Evolutionary conservation across 106 monocot species (phyloP).

Genomic region (Amphibolis antarctica): DNA sequence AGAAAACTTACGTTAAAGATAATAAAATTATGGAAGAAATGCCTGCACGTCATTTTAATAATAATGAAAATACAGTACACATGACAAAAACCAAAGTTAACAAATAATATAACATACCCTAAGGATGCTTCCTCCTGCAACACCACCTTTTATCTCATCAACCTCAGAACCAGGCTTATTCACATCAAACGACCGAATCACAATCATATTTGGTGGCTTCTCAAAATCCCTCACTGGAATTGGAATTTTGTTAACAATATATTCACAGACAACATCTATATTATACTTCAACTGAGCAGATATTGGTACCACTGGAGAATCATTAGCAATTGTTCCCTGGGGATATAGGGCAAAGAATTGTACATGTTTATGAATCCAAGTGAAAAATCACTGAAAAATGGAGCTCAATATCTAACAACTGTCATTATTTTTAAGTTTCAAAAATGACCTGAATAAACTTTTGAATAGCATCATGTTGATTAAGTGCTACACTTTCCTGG

Average conservation of each 20-base stretch:
- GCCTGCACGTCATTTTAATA: too few species aligned
- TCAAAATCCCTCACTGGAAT: slow-evolving; percentile 73
- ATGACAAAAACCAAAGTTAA: too few species aligned
- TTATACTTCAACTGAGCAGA: slow-evolving; percentile 94
- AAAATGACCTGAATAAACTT: slow-evolving; percentile 69
- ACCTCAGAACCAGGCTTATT: slow-evolving; percentile 98
- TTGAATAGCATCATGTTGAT: slow-evolving; percentile 89
- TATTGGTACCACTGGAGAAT: slow-evolving; percentile 84
- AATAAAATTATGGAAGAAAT: too few species aligned
- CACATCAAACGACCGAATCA: slow-evolving; percentile 94
- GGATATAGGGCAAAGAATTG: background rate
- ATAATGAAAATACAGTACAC: too few species aligned
- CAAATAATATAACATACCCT: slow-evolving; percentile 52
- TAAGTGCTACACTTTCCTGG: slow-evolving; percentile 89
- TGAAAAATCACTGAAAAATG: too few species aligned
- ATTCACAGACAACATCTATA: slow-evolving; percentile 93
- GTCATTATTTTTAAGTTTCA: background rate
- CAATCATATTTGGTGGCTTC: slow-evolving; percentile 87
- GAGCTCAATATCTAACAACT: too few species aligned
- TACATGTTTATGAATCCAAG: background rate
- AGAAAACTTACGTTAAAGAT: too few species aligned
- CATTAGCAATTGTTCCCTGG: slow-evolving; percentile 92
- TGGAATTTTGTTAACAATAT: slow-evolving; percentile 82
- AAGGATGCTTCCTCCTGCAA: slow-evolving; percentile 74
- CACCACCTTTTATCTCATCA: slow-evolving; percentile 91